Percentiles rank a stretch among this genome's conserved stretches.
Conservation (phyloP, 257 asterid species). For the Przewalskia tangutica region DNA sequence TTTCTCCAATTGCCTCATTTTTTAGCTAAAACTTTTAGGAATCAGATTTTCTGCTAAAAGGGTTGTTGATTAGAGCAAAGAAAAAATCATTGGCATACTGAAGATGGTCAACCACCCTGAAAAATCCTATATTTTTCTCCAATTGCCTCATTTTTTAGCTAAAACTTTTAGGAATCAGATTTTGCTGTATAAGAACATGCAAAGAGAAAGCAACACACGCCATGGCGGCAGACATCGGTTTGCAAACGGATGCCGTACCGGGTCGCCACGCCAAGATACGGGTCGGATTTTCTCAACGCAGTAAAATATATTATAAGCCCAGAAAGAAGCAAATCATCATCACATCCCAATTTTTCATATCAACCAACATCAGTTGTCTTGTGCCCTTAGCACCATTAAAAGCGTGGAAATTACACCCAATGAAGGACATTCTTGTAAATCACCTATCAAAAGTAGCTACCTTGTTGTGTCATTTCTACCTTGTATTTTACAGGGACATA, state of each 20-base stretch:
- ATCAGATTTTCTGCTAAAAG: no score
- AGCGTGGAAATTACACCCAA: no score
- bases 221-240: not conserved
- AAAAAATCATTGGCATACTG: slow-evolving; percentile 6
- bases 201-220: not conserved
- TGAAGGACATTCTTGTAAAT: no score
- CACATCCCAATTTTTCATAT: not conserved
- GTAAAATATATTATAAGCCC: not conserved
- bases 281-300: not conserved
- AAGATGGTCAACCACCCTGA: slow-evolving; percentile 17
- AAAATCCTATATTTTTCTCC: not conserved
- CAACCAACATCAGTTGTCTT: no score
- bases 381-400: no score
- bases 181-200: not conserved
- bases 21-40: no score
- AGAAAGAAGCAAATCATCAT: not conserved
- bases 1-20: not conserved
- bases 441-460: no score
- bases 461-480: no score
- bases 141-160: not conserved
- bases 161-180: not conserved
- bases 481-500: no score
- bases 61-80: not conserved
- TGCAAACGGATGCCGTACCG: not conserved
- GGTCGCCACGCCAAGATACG: slow-evolving; percentile 19